Percentiles rank a stretch among this genome's conserved stretches.
Evolutionary conservation across 1,139 yeast genomes (phyloP).

Genomic region (Geotrichum candidum): DNA sequence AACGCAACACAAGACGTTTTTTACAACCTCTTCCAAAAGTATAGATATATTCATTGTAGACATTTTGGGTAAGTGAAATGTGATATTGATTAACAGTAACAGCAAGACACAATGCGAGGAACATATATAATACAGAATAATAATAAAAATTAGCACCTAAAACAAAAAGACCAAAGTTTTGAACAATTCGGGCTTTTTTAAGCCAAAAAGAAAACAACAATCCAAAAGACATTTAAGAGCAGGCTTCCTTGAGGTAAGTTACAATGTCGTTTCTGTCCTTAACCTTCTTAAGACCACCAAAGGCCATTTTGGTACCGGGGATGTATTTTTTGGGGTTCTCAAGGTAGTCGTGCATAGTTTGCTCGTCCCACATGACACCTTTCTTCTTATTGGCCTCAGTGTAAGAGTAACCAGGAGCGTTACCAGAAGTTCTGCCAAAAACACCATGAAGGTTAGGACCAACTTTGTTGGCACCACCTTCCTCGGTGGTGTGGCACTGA

Average conservation of each 20-base stretch:
- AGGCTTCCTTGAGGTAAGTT: slow-evolving; percentile 76
- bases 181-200: neutral
- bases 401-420: slow-evolving; percentile 88
- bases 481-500: slow-evolving; percentile 97
- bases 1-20: no score
- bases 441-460: slow-evolving; percentile 98
- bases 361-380: slow-evolving; percentile 83
- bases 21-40: no score
- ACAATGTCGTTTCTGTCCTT: slow-evolving; percentile 97
- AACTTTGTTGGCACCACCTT: slow-evolving; percentile 96
- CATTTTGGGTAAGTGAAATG: no score
- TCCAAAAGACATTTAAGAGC: neutral
- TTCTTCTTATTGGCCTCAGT: slow-evolving; percentile 98
- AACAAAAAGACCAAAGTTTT: neutral
- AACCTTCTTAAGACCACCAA: slow-evolving; percentile 98
- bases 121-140: neutral
- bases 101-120: neutral
- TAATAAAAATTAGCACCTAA: neutral
- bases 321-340: slow-evolving; percentile 99
- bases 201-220: neutral
- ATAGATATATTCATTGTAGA: no score
- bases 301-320: slow-evolving; percentile 99
- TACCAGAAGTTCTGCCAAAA: slow-evolving; percentile 87
- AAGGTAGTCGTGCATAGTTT: slow-evolving; percentile 89
- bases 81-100: neutral